A percentile compares a stretch with the other conserved stretches of the same genome.
These are phyloP conservation scores for Herpetospermum pedunculosum DNA, from an alignment of 306 rosid species.

Conservation along the genomic window DNA sequence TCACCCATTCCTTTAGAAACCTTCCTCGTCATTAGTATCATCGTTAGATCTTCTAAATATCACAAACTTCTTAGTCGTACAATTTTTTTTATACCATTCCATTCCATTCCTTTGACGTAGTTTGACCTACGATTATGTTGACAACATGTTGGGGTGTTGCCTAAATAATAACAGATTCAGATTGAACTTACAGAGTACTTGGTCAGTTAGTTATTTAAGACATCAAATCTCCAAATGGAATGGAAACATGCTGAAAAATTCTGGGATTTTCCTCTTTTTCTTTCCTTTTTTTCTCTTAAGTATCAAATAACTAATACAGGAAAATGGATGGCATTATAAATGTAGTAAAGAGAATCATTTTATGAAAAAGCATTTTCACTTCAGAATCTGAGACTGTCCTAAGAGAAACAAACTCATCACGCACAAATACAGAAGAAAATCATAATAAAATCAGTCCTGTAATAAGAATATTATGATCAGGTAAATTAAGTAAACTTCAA, in stretches of 20 bases:
- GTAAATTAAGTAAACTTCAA: background rate
- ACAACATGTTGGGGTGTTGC: no score
- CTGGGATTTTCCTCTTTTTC: background rate
- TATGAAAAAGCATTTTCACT: background rate
- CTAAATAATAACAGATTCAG: background rate
- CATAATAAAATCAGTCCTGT: background rate
- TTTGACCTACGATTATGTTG: background rate
- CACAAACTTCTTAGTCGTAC: background rate
- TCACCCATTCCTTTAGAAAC: background rate
- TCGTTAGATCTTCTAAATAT: background rate
- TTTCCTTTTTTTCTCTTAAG: background rate
- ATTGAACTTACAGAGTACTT: background rate
- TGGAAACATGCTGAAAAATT: background rate
- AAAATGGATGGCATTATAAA: background rate
- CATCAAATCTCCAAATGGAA: background rate
- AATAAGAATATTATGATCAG: background rate
- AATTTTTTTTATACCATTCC: background rate
- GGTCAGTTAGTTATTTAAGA: background rate
- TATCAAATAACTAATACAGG: background rate
- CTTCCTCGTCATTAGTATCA: background rate
- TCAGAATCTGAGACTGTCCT: background rate
- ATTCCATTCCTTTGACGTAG: no score
- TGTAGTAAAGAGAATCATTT: background rate
- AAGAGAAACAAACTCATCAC: background rate
- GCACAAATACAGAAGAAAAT: background rate